phyloP scores from a whole-genome alignment of 75 land plant genomes.

The Azolla pinnata region DNA sequence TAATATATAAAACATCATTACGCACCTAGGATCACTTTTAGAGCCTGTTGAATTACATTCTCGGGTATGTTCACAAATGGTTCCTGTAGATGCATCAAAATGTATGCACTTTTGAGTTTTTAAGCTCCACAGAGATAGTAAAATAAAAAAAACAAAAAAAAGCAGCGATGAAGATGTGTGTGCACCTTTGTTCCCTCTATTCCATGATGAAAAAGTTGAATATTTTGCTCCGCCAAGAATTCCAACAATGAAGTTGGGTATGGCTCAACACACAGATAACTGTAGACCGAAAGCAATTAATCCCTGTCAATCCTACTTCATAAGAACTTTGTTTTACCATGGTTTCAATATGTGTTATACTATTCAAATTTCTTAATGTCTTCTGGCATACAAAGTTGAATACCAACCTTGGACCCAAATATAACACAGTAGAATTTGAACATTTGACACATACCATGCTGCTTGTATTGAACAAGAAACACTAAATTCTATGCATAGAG shows the following conservation, averaged over 20 bases:
- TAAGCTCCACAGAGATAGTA: background rate
- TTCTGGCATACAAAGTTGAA: no score
- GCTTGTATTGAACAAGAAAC: no score
- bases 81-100: conserved; percentile 44
- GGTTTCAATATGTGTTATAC: no score
- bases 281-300: no score
- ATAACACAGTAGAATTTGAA: no score
- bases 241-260: conserved; percentile 58
- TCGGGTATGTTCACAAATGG: conserved; percentile 91
- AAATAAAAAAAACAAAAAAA: background rate
- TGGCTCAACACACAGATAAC: conserved; percentile 84
- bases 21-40: conserved; percentile 68
- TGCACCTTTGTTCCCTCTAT: conserved; percentile 76
- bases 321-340: no score
- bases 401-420: no score
- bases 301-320: no score
- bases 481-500: no score
- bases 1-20: background rate
- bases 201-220: conserved; percentile 69
- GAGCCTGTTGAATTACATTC: conserved; percentile 66
- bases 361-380: no score
- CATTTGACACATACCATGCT: no score
- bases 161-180: background rate
- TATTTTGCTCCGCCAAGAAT: conserved; percentile 51
- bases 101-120: background rate